Conservation (phyloP, 768 basidiomycete genomes). For the Gloeophyllum trabeum region DNA sequence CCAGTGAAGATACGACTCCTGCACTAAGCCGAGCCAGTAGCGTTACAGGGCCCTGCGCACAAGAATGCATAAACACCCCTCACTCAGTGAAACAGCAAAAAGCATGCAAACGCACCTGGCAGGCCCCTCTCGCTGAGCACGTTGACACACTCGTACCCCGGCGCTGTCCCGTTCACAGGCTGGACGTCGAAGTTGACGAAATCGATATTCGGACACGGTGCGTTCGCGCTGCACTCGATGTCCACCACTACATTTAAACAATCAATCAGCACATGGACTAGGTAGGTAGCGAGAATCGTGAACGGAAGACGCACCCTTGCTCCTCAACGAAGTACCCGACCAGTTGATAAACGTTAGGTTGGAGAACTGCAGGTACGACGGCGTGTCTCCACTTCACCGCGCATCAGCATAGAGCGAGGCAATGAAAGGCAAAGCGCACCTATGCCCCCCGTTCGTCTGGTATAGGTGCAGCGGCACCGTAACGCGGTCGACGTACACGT, state of each 20-base stretch:
- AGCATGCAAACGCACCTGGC: slow-evolving; percentile 11
- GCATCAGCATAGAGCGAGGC: neutral
- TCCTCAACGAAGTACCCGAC: slow-evolving; percentile 32
- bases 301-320: slow-evolving; percentile 19
- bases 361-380: slow-evolving; percentile 35
- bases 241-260: slow-evolving; percentile 25
- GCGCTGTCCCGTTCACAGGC: slow-evolving; percentile 23
- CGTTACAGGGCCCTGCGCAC: slow-evolving; percentile 2
- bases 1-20: no score
- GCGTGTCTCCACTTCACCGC: slow-evolving; percentile 31
- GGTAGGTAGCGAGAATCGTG: no score
- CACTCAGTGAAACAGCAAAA: neutral
- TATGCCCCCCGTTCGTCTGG: slow-evolving; percentile 38
- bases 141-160: slow-evolving; percentile 35
- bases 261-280: no score
- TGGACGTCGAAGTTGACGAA: slow-evolving; percentile 28
- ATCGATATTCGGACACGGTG: slow-evolving; percentile 25
- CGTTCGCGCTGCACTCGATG: slow-evolving; percentile 32
- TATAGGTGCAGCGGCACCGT: slow-evolving; percentile 33
- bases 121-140: slow-evolving; percentile 22
- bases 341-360: slow-evolving; percentile 34
- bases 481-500: slow-evolving; percentile 36
- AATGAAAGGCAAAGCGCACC: slow-evolving; percentile 17
- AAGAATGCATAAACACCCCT: neutral
- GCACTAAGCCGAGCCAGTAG: slow-evolving; percentile 1